Percentiles rank a stretch among this genome's conserved stretches.
phyloP scores from a whole-genome alignment of 768 basidiomycete species.

The Boletus eberwhitei region DNA sequence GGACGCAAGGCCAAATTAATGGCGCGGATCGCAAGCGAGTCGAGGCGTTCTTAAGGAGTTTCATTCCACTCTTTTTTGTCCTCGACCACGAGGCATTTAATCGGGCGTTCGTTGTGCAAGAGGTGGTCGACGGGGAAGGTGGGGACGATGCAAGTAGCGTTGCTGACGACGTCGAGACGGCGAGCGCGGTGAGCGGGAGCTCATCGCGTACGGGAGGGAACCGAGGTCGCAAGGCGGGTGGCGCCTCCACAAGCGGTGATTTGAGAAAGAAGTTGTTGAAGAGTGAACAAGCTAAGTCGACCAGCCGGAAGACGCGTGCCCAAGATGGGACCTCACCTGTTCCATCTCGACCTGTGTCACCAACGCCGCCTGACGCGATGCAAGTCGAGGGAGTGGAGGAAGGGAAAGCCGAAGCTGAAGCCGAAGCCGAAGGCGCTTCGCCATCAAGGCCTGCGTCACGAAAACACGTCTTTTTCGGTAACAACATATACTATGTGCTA shows the following conservation, averaged over 20 bases:
- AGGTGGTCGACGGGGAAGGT: slow-evolving; percentile 58
- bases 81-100: slow-evolving; percentile 70
- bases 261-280: slow-evolving; percentile 77
- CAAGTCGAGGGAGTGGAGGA: slow-evolving; percentile 31
- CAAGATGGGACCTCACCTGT: slow-evolving; percentile 53
- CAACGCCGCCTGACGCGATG: slow-evolving; percentile 47
- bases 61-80: slow-evolving; percentile 75
- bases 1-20: slow-evolving; percentile 73
- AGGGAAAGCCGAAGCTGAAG: slow-evolving; percentile 17
- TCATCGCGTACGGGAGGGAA: slow-evolving; percentile 34
- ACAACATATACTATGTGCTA: slow-evolving; percentile 84
- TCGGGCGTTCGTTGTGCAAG: slow-evolving; percentile 61
- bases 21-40: slow-evolving; percentile 73
- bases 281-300: slow-evolving; percentile 77
- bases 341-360: slow-evolving; percentile 61
- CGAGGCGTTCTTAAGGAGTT: slow-evolving; percentile 76
- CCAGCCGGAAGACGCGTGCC: slow-evolving; percentile 53
- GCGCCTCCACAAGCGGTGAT: slow-evolving; percentile 52
- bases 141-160: slow-evolving; percentile 42
- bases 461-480: slow-evolving; percentile 75
- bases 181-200: slow-evolving; percentile 26
- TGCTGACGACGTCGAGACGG: slow-evolving; percentile 38
- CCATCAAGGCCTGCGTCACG: slow-evolving; percentile 38
- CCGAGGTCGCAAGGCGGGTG: slow-evolving; percentile 39
- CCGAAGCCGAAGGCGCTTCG: slow-evolving; percentile 6